phyloP scores from a whole-genome alignment of 345 rosid species.

The Hirschfeldia incana region DNA sequence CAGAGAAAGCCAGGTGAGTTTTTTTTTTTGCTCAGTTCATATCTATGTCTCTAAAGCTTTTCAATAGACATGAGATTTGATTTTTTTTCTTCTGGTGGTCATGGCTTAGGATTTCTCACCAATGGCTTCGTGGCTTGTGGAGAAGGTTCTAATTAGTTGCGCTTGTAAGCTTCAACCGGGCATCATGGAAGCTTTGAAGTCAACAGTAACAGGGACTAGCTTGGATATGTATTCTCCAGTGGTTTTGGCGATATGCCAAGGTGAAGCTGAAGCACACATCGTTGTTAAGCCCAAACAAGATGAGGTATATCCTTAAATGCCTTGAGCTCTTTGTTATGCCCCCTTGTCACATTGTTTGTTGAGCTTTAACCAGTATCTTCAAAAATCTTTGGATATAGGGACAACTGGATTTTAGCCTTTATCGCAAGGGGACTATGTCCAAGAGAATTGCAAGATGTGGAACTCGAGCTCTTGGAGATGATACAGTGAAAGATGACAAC shows the following conservation, averaged over 20 bases:
- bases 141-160: conserved; percentile 58
- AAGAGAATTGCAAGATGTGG: conserved; percentile 24
- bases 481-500: not conserved
- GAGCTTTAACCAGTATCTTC: conserved; percentile 4
- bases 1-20: conserved; percentile 59
- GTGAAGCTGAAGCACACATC: conserved; percentile 31
- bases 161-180: conserved; percentile 56
- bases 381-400: conserved; percentile 34
- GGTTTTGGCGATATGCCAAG: conserved; percentile 53
- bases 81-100: not conserved
- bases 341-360: not conserved
- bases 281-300: conserved; percentile 36
- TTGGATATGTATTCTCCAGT: conserved; percentile 61
- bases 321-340: not conserved
- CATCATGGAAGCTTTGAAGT: conserved; percentile 56
- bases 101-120: conserved; percentile 53
- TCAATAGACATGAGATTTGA: conserved; percentile 14
- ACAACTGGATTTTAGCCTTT: not conserved
- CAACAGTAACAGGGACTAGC: conserved; percentile 37
- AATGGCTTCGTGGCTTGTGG: conserved; percentile 48
- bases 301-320: conserved; percentile 45
- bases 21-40: conserved; percentile 1
- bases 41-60: not conserved
- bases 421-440: conserved; percentile 26
- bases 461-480: conserved; percentile 18